Percentiles rank a stretch among this genome's conserved stretches.
These are phyloP conservation scores for Wickerhamomyces hampshirensis DNA, from an alignment of 805 yeast species.

Conservation along the genomic window DNA sequence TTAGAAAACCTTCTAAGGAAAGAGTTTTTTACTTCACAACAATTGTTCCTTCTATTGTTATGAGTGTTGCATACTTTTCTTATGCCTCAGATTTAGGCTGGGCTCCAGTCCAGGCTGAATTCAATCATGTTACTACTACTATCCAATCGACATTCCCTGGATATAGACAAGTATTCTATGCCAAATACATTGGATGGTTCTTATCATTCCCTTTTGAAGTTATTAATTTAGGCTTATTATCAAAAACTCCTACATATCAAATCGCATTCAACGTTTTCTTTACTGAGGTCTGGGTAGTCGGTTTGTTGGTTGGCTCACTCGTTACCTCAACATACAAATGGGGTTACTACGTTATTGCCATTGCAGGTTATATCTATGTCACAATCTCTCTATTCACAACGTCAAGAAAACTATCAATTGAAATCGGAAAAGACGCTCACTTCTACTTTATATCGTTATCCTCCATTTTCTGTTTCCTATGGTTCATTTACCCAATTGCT, in stretches of 20 bases:
- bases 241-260: slow-evolving; percentile 36
- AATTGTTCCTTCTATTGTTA: slow-evolving; percentile 34
- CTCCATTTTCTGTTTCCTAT: slow-evolving; percentile 34
- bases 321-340: slow-evolving; percentile 55
- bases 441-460: slow-evolving; percentile 30
- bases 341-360: slow-evolving; percentile 53
- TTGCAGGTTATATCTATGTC: slow-evolving; percentile 23
- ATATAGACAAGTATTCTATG: slow-evolving; percentile 52
- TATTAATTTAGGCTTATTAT: slow-evolving; percentile 27
- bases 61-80: slow-evolving; percentile 47
- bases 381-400: slow-evolving; percentile 17
- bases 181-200: slow-evolving; percentile 53
- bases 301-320: slow-evolving; percentile 51
- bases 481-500: slow-evolving; percentile 18
- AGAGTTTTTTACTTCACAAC: slow-evolving; percentile 35
- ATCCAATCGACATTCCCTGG: slow-evolving; percentile 34
- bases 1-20: slow-evolving; percentile 18
- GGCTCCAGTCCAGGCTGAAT: slow-evolving; percentile 42
- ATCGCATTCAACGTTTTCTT: slow-evolving; percentile 32
- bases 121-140: slow-evolving; percentile 38
- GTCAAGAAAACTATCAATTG: slow-evolving; percentile 5
- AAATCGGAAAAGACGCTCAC: slow-evolving; percentile 9
- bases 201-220: slow-evolving; percentile 33
- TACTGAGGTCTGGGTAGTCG: slow-evolving; percentile 26
- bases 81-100: slow-evolving; percentile 56